Percentiles rank a stretch among this genome's conserved stretches.
Evolutionary conservation across 805 yeast species (phyloP).

Genomic region (Pachysolen tannophilus): DNA sequence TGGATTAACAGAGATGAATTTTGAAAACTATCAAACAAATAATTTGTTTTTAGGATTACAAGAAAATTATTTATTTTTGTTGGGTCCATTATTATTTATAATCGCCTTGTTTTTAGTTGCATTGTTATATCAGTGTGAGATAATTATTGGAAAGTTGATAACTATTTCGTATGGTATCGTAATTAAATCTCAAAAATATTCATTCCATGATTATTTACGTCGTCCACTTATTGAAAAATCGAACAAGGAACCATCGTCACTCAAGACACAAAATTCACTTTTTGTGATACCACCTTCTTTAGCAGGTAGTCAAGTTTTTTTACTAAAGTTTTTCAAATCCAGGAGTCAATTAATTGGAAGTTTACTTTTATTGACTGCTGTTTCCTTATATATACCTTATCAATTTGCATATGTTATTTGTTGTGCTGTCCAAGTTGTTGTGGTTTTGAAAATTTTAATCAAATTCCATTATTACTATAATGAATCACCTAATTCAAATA

Average conservation of each 20-base stretch:
- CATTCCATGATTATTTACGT: too few species aligned
- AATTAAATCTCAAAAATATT: neutral
- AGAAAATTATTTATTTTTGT: slow-evolving; percentile 43
- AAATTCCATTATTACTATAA: neutral
- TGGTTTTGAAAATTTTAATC: slow-evolving; percentile 31
- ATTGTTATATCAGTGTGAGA: slow-evolving; percentile 22
- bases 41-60: slow-evolving; percentile 63
- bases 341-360: slow-evolving; percentile 26
- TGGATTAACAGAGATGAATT: slow-evolving; percentile 31
- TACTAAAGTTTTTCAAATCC: slow-evolving; percentile 12
- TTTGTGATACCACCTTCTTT: neutral
- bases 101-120: slow-evolving; percentile 37
- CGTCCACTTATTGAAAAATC: too few species aligned
- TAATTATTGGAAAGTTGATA: slow-evolving; percentile 10
- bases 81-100: slow-evolving; percentile 50
- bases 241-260: slow-evolving; percentile 1
- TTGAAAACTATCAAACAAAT: slow-evolving; percentile 32
- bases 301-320: neutral
- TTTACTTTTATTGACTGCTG: slow-evolving; percentile 31
- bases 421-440: slow-evolving; percentile 48
- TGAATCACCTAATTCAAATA: neutral
- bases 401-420: slow-evolving; percentile 68
- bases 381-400: slow-evolving; percentile 65
- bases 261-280: slow-evolving; percentile 4
- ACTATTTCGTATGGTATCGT: neutral